Evolutionary conservation across 805 yeast species (phyloP).

Genomic region (Ogataea methanolica): DNA sequence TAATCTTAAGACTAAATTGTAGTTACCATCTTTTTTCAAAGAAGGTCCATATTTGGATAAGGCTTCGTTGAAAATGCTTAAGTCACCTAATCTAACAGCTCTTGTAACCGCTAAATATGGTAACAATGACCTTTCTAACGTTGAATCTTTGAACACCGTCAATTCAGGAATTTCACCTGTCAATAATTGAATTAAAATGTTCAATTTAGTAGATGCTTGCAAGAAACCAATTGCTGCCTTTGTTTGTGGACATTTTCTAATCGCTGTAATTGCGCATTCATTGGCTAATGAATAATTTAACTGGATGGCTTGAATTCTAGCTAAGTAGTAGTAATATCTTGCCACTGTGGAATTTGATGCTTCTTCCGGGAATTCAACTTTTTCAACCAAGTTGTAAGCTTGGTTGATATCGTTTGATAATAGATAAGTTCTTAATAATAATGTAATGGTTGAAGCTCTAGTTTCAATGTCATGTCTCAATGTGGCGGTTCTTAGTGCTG

Average conservation of each 20-base stretch:
- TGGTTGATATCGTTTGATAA: slow-evolving; percentile 75
- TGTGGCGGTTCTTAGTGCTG: slow-evolving; percentile 80
- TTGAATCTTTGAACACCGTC: slow-evolving; percentile 65
- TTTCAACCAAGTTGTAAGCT: slow-evolving; percentile 85
- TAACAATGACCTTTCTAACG: slow-evolving; percentile 53
- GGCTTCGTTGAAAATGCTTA: slow-evolving; percentile 71
- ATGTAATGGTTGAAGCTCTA: slow-evolving; percentile 80
- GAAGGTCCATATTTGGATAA: slow-evolving; percentile 55
- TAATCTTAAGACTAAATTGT: slow-evolving; percentile 78
- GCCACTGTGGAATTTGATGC: slow-evolving; percentile 83
- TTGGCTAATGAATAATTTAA: slow-evolving; percentile 87
- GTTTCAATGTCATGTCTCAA: slow-evolving; percentile 92
- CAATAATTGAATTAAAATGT: slow-evolving; percentile 81
- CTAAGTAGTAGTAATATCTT: slow-evolving; percentile 84
- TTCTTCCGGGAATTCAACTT: slow-evolving; percentile 80
- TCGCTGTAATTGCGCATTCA: slow-evolving; percentile 89
- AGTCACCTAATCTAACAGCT: slow-evolving; percentile 91
- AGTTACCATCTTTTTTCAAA: slow-evolving; percentile 73
- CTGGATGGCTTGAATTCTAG: slow-evolving; percentile 88
- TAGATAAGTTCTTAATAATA: slow-evolving; percentile 76
- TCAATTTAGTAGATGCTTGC: slow-evolving; percentile 84
- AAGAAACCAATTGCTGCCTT: slow-evolving; percentile 78
- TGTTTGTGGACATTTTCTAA: slow-evolving; percentile 94
- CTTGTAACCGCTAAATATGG: slow-evolving; percentile 86
- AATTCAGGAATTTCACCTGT: slow-evolving; percentile 97